Base-by-base conservation (phyloP, 2,329 filamentous ascomycete species). In the Aureobasidium musti region DNA sequence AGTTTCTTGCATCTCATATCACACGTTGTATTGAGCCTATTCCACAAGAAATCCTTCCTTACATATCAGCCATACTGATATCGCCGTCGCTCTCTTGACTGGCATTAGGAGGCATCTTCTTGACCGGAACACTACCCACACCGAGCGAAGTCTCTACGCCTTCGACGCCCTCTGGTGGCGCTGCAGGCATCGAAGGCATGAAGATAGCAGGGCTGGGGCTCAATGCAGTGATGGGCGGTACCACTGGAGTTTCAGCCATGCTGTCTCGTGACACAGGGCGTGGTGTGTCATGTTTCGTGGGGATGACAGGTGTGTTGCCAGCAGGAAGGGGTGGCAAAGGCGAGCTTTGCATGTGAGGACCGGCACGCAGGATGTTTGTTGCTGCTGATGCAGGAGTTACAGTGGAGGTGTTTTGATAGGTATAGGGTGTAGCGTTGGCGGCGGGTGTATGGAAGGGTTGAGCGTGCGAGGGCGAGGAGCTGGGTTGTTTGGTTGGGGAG, bases 401-500 rank as follows among this genome's bases (percentile, higher is more conserved):
- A 10, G 41, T 30, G n/a, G 61, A 41, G 23, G 35, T 43, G 35
- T 30, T 52, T 39, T 63, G 59, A 26, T 53, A 64, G 11, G 47
- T 52, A 6, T 53, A 64, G 14, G 61, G 61, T 17, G 61, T 56
- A n/a, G 61, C 26, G 28, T 54, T 54, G 17, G 63, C 39, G 30
- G 37, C 41, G 10, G 50, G 43, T 10, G 52, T 59, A 19, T 30
- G 57, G 63, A 56, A 65, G 61, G 14, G 23, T n/a, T 54, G 67
- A 45, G 19, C 57, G 33, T 47, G 68, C 10, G 68, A 53, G 1
- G 69, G 69, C 4, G 74, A 75, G 19, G 74, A 75, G 5, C 72
- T 73, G 26, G 54, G 54, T 49, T 67, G 68, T 50, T 77, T 77
- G 1, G 72, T 68, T 1, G 75, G 75, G 3, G 75, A 76, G 39